Evolutionary conservation across 1,284 basidiomycete genomes (phyloP).

Genomic region (Anthracocystis walkeri): DNA sequence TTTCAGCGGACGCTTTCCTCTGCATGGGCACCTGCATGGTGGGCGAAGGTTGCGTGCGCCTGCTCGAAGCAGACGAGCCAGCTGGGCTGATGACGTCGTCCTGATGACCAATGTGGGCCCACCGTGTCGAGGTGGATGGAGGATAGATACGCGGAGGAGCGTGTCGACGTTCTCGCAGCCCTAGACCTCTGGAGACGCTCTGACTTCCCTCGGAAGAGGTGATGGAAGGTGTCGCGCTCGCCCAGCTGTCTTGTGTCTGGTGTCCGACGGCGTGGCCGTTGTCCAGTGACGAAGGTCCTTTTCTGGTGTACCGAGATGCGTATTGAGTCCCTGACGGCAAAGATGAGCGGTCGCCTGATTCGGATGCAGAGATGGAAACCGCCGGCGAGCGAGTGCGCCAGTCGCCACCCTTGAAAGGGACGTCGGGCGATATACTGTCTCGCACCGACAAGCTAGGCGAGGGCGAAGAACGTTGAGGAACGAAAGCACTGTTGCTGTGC

Average conservation of each 20-base stretch:
- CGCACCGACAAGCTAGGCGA: constrained; percentile 20
- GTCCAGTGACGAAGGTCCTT: constrained; percentile 23
- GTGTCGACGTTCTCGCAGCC: constrained; percentile 52
- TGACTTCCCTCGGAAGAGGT: constrained; percentile 37
- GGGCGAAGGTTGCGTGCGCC: constrained; percentile 25
- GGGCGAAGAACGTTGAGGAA: constrained; percentile 14
- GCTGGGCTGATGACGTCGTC: constrained; percentile 22
- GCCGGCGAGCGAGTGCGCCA: constrained; percentile 34
- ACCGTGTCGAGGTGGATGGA: constrained; percentile 44
- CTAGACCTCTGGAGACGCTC: constrained; percentile 19
- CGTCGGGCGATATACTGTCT: constrained; percentile 25
- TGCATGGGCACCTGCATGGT: constrained; percentile 20
- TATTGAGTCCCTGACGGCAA: constrained; percentile 1
- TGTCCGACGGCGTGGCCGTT: constrained; percentile 19
- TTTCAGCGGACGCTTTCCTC: constrained; percentile 35
- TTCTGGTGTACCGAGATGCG: constrained; percentile 5
- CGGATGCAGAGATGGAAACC: constrained; percentile 29
- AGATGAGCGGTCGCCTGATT: constrained; percentile 15
- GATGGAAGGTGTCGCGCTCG: constrained; percentile 34
- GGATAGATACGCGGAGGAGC: constrained; percentile 59
- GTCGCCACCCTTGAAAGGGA: constrained; percentile 30
- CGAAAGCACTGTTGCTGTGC: constrained; percentile 3
- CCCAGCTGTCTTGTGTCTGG: constrained; percentile 43
- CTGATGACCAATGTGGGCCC: constrained; percentile 33
- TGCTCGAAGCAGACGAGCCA: constrained; percentile 5